Evolutionary conservation across 805 yeast genomes (phyloP).

Genomic region (Candida adriatica): DNA sequence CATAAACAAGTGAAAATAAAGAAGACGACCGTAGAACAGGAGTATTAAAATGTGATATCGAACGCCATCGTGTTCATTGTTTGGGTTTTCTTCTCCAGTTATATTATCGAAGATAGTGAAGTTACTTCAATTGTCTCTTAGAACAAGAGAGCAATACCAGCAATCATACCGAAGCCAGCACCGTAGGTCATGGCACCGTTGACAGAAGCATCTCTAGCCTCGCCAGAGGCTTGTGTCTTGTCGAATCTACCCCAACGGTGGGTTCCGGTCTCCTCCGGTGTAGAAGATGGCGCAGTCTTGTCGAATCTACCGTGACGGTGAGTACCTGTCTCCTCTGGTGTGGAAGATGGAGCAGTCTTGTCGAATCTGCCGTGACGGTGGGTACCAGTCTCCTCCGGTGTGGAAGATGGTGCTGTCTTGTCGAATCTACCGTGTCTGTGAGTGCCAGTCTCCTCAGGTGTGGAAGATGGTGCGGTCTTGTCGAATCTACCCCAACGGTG

Average conservation of each 20-base stretch:
- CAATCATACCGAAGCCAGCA: conserved; percentile 37
- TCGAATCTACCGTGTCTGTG: conserved; percentile 53
- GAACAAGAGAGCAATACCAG: conserved; percentile 42
- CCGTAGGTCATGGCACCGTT: conserved; percentile 23
- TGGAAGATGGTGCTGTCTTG: conserved; percentile 27
- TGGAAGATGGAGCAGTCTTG: conserved; percentile 30
- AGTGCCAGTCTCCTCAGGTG: conserved; percentile 38
- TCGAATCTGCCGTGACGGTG: conserved; percentile 46
- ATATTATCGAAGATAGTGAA: too few species aligned
- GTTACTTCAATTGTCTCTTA: too few species aligned
- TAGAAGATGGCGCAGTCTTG: conserved; percentile 29
- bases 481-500: conserved; percentile 49
- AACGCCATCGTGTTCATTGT: too few species aligned
- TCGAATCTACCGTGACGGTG: conserved; percentile 49
- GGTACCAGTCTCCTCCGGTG: conserved; percentile 31
- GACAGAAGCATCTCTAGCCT: conserved; percentile 13
- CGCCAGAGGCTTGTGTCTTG: conserved; percentile 32
- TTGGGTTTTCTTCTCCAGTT: too few species aligned
- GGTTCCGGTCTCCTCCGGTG: conserved; percentile 32
- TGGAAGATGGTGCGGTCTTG: conserved; percentile 38
- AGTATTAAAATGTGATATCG: too few species aligned
- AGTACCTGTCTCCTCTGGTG: conserved; percentile 32
- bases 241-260: conserved; percentile 47
- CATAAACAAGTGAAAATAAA: too few species aligned
- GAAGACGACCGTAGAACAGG: too few species aligned